Evolutionary conservation across 331 rosid species (phyloP).

Genomic region (Dryas integrifolia): DNA sequence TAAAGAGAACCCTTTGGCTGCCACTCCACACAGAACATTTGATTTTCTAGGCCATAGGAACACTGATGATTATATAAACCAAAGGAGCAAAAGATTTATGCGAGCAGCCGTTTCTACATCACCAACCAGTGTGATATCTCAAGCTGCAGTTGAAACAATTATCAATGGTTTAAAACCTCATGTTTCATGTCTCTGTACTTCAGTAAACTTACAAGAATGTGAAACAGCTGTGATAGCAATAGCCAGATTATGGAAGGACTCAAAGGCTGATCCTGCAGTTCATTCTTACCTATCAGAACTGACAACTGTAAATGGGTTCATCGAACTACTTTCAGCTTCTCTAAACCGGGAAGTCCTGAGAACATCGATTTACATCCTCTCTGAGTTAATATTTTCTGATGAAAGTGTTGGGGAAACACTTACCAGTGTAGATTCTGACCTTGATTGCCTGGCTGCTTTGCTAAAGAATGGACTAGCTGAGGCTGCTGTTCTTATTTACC

Average conservation of each 20-base stretch:
- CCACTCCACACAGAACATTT: slow-evolving; percentile 33
- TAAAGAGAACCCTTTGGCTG: slow-evolving; percentile 41
- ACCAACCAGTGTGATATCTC: slow-evolving; percentile 82
- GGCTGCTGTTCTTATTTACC: slow-evolving; percentile 80
- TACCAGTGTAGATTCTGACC: slow-evolving; percentile 78
- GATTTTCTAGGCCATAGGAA: slow-evolving; percentile 38
- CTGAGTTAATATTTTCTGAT: slow-evolving; percentile 60
- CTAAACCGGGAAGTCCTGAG: slow-evolving; percentile 59
- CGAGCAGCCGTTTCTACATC: slow-evolving; percentile 45
- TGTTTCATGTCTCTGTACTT: slow-evolving; percentile 67
- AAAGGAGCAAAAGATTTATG: slow-evolving; percentile 59
- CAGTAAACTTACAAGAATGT: slow-evolving; percentile 70
- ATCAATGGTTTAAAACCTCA: slow-evolving; percentile 64
- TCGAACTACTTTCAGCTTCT: slow-evolving; percentile 80
- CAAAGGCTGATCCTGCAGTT: slow-evolving; percentile 65
- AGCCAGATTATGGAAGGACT: slow-evolving; percentile 72
- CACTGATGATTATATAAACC: slow-evolving; percentile 41
- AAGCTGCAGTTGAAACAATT: slow-evolving; percentile 71
- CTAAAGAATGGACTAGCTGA: slow-evolving; percentile 77
- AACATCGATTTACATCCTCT: slow-evolving; percentile 69
- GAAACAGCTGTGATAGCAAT: slow-evolving; percentile 70
- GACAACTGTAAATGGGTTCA: slow-evolving; percentile 68
- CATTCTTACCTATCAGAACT: slow-evolving; percentile 67
- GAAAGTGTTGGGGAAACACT: slow-evolving; percentile 71
- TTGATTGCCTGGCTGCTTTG: slow-evolving; percentile 75